Conservation (phyloP, 2,329 filamentous ascomycete genomes). For the Akanthomyces uredinophilus region DNA sequence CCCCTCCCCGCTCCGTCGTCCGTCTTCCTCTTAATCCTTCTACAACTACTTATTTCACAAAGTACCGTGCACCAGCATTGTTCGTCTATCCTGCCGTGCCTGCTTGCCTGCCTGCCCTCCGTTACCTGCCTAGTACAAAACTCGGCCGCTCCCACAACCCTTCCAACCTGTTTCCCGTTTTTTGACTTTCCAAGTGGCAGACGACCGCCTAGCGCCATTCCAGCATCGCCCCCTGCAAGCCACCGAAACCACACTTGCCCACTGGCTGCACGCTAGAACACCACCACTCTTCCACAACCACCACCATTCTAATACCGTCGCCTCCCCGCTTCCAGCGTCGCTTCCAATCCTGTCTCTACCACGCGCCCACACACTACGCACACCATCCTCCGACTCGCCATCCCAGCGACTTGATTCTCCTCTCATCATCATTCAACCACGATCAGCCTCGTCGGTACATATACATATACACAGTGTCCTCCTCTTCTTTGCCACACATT, state of each 20-base stretch:
- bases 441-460: background rate
- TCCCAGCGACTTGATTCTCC: background rate
- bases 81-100: too few relatives aligned
- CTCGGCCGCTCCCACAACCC: background rate
- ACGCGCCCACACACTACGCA: background rate
- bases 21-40: background rate
- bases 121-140: background rate
- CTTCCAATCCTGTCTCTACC: conserved; percentile 1
- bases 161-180: background rate
- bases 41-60: background rate
- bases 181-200: conserved; percentile 13
- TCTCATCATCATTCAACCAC: background rate
- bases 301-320: conserved; percentile 8
- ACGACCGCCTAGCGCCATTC: conserved; percentile 5
- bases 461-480: background rate
- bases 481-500: background rate
- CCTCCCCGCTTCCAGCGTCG: conserved; percentile 9
- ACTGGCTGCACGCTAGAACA: background rate
- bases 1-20: background rate
- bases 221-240: conserved; percentile 7
- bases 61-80: too few relatives aligned
- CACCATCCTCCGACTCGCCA: background rate
- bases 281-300: background rate
- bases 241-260: background rate
- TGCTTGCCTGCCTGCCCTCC: background rate